Base-by-base conservation (phyloP, 306 rosid genomes). In the Parietaria judaica region DNA sequence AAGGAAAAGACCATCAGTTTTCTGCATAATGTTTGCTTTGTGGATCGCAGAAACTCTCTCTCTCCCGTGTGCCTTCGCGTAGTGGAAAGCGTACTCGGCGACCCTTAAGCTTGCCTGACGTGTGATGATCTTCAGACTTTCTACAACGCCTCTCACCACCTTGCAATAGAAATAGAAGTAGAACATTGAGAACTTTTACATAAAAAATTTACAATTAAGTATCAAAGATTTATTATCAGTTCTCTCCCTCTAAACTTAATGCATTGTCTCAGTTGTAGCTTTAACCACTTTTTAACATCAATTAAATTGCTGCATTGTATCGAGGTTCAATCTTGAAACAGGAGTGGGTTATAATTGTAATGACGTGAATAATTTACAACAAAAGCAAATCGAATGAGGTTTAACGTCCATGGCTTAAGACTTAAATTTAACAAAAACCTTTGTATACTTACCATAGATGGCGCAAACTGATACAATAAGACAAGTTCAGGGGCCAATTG, bases 111-210 rank as follows among this genome's bases (percentile, higher is more conserved):
- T 94, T 67, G 97, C 99, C 66, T 84, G 95, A 64, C 97, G 99
- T 51, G 99, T 94, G 70, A 94, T 94, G 74, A 94, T 88, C 84
- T 94, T 94, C 54, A 94, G 86, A 74, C 99, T 94, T 78, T 94
- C 99, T 44, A 94, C 99, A 41, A 94, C 99, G 55, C 99, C 99
- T 80, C 97, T 82, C 76, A 94, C 99, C 72, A 94, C 99, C 97
- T 94, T 77, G 56, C 63, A 76, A 62, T 62, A 70, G 64, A 52
- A 71, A 23, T 23, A 23, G 46, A 75, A 43, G 43, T 60, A 70
- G 51, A 13, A 35, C 14, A 53, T 60, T 68, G 47, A 74, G 36
- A 76, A 54, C 71, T 52, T 54, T 37, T 15, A 34, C 50, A 10
- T 43, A 15, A 56, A 15, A 14, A 51, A 51, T 3, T n/a, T 16